These are phyloP conservation scores for Trichosporon asahii DNA, from an alignment of 1,284 basidiomycete genomes.

Conservation along the genomic window DNA sequence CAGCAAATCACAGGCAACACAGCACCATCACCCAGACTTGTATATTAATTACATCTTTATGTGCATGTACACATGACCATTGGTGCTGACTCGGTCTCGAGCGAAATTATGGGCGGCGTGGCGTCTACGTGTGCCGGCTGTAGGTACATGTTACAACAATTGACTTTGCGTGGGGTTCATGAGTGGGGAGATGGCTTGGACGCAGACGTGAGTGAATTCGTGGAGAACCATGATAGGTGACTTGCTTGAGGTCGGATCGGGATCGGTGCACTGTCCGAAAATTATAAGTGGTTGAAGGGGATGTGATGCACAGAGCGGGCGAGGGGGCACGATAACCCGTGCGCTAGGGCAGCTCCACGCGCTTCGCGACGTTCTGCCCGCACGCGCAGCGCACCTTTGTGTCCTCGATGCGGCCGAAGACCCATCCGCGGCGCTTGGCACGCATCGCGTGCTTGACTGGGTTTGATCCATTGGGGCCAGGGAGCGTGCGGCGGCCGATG, in stretches of 20 bases:
- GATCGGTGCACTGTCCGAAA: not conserved
- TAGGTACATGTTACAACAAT: not conserved
- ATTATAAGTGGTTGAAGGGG: too few relatives aligned
- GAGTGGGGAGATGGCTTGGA: not conserved
- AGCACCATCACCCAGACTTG: not conserved
- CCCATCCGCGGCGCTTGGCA: conserved; percentile 1
- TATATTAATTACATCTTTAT: conserved; percentile 10
- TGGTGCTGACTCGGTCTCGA: not conserved
- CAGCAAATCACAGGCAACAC: not conserved
- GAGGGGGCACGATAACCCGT: not conserved
- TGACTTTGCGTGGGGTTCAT: not conserved
- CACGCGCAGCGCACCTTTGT: conserved; percentile 1
- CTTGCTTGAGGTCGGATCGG: too few relatives aligned
- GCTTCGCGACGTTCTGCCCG: not conserved
- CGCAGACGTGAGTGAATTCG: not conserved
- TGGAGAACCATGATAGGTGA: not conserved
- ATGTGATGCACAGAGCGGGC: too few relatives aligned
- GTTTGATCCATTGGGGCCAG: not conserved
- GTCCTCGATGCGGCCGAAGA: conserved; percentile 1
- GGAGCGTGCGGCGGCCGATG: not conserved
- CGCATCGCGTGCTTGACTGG: not conserved
- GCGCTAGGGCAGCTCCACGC: not conserved
- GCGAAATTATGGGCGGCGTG: not conserved
- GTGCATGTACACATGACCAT: conserved; percentile 5
- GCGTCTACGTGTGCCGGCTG: not conserved